Evolutionary conservation across 768 basidiomycete species (phyloP), one percentile per base, ranked within the genome.

Genomic region (Trametes punicea): DNA sequence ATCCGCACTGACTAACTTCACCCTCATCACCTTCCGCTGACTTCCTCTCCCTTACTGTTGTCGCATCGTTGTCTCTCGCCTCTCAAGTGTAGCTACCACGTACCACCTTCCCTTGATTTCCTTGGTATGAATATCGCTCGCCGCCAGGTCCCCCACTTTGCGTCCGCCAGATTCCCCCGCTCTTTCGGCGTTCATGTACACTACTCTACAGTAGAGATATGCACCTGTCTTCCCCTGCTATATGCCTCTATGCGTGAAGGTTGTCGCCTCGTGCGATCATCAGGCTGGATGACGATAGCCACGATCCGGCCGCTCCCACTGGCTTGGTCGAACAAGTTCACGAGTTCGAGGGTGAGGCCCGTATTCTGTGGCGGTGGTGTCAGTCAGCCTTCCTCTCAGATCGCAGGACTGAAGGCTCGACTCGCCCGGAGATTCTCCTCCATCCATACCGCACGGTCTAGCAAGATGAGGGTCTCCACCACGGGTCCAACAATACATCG

Each of bases 271-370:
- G 9, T n/a, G 18, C 42, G 10, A 25, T 39, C 21, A 46, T 42
- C 30, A 46, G 42, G 52, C 10, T 20, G 30, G 16, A 67, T 53
- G 44, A 86, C 70, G 30, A 89, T 72, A 6, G 81, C 87, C 52
- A 87, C 73, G 67, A 90, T 90, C 63, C 88, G 72, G 44, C 83
- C 87, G 67, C 88, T 90, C 40, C 86, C 88, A 2, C 78, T 79
- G 4, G 74, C 73, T 67, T 90, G 88, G 63, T 89, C 84, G 57
- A 91, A 90, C 38, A 91, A 65, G 67, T 87, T 89, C 2, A 88
- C 73, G 20, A 81, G 62, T 27, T 77, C 72, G 18, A 81, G 75
- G 2, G 61, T 34, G 56, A 64, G 46, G 7, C 45, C 46, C 15
- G 50, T 52, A 27, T 38, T 58, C 64, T 65, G 29, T 4, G 26